Evolutionary conservation across 768 basidiomycete species (phyloP), one percentile per base, ranked within the genome.

Genomic region (Russula sp.): DNA sequence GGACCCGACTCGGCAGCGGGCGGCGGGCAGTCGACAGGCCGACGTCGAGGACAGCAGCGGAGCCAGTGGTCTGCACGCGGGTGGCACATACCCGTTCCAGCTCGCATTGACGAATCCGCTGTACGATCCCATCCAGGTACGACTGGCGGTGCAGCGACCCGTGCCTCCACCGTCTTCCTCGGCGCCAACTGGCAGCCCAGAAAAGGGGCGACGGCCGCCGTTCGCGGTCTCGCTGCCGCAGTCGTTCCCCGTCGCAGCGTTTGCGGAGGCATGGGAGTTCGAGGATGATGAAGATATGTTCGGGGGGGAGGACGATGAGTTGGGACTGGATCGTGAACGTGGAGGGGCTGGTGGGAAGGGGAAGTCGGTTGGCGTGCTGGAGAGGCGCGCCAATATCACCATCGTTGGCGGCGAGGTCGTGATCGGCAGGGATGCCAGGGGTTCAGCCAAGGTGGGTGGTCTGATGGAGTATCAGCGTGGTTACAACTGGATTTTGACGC

Each of bases 251-350:
- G 84, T 98, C 52, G 86, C 89, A 14, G 91, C 96, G 2, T 95
- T 89, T 71, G 93, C 93, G 18, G 97, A 98, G 72, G 93, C 92
- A 39, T 98, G 96, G 96, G 94, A 98, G 73, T 97, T 94, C 65
- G 96, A 97, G 58, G 94, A 94, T 62, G 94, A 96, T 62, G 94
- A 92, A 51, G 82, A 81, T 49, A 90, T 91, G 89, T 87, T 88
- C 69, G 84, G 82, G 42, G 77, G 78, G 13, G 80, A 81, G 37
- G 77, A 76, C 39, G 75, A 76, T 22, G 77, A 77, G 31, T 66
- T 73, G 59, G 74, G 71, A 34, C 62, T 73, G n/a, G 73, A 72
- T 20, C 74, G 70, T 22, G 64, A 78, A 81, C 68, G 75, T 77
- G 70, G 83, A 81, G 68, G 81, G 76, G 32, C 77, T 45, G 78